A percentile compares a stretch with the other conserved stretches of the same genome.
phyloP scores from a whole-genome alignment of 148 eudicot species.

The Tetragonia tetragonoides region DNA sequence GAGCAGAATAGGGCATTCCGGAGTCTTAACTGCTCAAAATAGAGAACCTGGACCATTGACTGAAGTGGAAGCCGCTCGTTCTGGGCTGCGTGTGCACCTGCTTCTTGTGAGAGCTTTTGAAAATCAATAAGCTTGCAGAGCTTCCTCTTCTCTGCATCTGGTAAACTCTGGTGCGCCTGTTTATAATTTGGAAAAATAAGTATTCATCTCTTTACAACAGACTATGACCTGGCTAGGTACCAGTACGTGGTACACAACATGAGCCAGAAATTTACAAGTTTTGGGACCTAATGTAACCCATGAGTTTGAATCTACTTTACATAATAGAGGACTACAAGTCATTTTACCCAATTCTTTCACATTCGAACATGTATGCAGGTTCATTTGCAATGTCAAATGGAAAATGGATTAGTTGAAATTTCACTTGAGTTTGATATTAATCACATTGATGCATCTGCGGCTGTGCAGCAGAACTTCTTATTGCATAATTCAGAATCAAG shows the following conservation, averaged over 20 bases:
- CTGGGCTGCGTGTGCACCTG: constrained; percentile 93
- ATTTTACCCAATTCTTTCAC: background rate
- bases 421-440: background rate
- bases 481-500: background rate
- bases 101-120: constrained; percentile 88
- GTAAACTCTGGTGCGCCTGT: constrained; percentile 78
- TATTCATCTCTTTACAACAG: background rate
- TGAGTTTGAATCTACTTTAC: background rate
- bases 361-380: background rate
- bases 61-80: constrained; percentile 95
- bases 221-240: background rate
- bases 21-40: constrained; percentile 75
- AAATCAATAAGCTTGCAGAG: constrained; percentile 84
- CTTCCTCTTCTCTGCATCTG: constrained; percentile 70
- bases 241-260: too few relatives aligned
- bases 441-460: background rate
- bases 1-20: constrained; percentile 63
- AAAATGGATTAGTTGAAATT: background rate
- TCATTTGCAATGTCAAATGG: background rate
- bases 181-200: constrained; percentile 1
- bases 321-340: too few relatives aligned
- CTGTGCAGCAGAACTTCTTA: background rate
- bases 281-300: background rate
- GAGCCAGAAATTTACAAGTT: too few relatives aligned
- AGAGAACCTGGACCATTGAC: constrained; percentile 91